phyloP scores from a whole-genome alignment of 2,329 filamentous ascomycete genomes.

The Trichoderma sp. region DNA sequence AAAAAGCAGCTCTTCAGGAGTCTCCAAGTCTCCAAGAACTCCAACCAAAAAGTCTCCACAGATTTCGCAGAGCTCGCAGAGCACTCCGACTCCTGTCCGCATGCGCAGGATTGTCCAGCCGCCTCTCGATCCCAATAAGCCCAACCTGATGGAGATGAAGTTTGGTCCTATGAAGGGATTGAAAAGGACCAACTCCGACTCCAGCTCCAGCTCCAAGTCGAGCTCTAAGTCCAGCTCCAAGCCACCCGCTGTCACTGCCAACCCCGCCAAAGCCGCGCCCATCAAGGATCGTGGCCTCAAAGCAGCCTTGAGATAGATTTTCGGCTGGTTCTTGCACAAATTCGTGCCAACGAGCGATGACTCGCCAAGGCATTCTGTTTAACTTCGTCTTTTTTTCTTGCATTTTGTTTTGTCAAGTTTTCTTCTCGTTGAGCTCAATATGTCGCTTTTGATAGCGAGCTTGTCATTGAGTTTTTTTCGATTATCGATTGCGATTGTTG shows the following conservation, averaged over 20 bases:
- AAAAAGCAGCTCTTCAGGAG: neutral
- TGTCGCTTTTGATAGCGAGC: constrained; percentile 24
- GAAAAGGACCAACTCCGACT: neutral
- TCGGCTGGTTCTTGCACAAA: constrained; percentile 20
- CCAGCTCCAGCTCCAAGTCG: neutral
- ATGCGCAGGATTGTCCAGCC: neutral
- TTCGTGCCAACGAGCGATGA: neutral
- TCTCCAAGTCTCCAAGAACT: neutral
- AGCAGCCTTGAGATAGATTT: constrained; percentile 25
- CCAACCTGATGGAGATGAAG: constrained; percentile 3
- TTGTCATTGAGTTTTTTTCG: neutral
- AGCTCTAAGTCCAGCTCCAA: neutral
- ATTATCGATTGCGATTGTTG: constrained; percentile 1
- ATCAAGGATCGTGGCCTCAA: constrained; percentile 13
- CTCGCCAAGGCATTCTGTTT: neutral
- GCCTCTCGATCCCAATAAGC: constrained; percentile 7
- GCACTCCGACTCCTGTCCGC: neutral
- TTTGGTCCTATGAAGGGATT: neutral
- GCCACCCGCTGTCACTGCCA: neutral
- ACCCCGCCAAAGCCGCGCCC: neutral
- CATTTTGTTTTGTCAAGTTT: neutral
- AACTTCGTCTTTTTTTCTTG: neutral
- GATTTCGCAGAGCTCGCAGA: neutral
- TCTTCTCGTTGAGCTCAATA: neutral
- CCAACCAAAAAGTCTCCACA: neutral